Evolutionary conservation across 768 basidiomycete species (phyloP).

Genomic region (Tulasnella sp.): DNA sequence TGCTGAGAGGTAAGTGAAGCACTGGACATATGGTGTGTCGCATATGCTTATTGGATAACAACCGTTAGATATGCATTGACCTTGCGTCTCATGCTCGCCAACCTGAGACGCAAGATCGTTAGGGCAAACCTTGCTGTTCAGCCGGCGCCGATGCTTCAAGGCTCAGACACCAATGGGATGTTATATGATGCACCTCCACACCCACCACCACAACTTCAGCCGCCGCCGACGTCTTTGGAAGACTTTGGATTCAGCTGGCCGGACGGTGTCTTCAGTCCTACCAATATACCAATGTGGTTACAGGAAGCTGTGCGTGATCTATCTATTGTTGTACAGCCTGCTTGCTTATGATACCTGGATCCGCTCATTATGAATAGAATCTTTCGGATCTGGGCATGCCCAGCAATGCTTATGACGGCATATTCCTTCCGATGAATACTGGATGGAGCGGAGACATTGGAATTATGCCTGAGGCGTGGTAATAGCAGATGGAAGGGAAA

Average conservation of each 20-base stretch:
- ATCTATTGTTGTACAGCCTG: not conserved
- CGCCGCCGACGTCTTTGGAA: slow-evolving; percentile 53
- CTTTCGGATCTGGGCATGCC: slow-evolving; percentile 83
- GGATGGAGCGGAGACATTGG: slow-evolving; percentile 71
- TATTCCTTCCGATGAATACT: slow-evolving; percentile 52
- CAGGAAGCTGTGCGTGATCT: slow-evolving; percentile 65
- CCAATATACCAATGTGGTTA: slow-evolving; percentile 80
- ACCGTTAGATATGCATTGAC: slow-evolving; percentile 74
- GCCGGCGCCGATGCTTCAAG: slow-evolving; percentile 30
- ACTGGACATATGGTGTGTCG: not conserved
- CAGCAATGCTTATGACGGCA: slow-evolving; percentile 82
- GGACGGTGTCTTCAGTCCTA: slow-evolving; percentile 52
- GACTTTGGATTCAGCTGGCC: slow-evolving; percentile 76
- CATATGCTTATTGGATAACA: not conserved
- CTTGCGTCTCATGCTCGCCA: slow-evolving; percentile 86
- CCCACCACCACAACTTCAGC: slow-evolving; percentile 7
- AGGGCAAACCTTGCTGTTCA: slow-evolving; percentile 30
- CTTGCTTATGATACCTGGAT: not conserved
- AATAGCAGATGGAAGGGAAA: slow-evolving; percentile 28
- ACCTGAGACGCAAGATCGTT: slow-evolving; percentile 70
- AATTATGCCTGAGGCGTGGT: slow-evolving; percentile 79
- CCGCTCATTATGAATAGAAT: slow-evolving; percentile 39
- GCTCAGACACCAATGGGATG: slow-evolving; percentile 20
- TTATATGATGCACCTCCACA: slow-evolving; percentile 10
- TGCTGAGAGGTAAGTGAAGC: slow-evolving; percentile 58